Evolutionary conservation across 805 yeast genomes (phyloP).

Genomic region (Suhomyces xylopsoci): DNA sequence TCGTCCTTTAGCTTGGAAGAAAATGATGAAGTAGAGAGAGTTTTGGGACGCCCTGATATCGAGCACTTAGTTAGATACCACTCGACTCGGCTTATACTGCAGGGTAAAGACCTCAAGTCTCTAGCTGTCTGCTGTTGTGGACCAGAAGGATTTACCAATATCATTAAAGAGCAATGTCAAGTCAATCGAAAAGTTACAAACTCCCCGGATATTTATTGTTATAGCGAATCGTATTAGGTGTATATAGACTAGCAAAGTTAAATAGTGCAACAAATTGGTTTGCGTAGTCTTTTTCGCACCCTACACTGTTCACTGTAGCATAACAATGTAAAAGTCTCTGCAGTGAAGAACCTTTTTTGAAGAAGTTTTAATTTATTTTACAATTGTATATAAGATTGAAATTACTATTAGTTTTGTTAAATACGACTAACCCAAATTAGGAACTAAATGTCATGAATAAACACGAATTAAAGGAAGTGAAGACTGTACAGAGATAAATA

Average conservation of each 20-base stretch:
- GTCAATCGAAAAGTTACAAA: slow-evolving; percentile 21
- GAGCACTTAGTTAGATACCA: not conserved
- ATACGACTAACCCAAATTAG: not conserved
- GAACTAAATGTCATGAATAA: not conserved
- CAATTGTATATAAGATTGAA: not conserved
- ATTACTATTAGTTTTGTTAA: not conserved
- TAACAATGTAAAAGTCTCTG: not conserved
- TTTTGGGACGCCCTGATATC: slow-evolving; percentile 1
- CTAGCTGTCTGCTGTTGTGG: slow-evolving; percentile 45
- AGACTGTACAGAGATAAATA: not conserved
- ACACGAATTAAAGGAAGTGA: not conserved
- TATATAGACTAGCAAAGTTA: not conserved
- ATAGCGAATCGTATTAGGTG: slow-evolving; percentile 31
- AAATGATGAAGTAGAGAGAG: not conserved
- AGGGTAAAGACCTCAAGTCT: slow-evolving; percentile 12
- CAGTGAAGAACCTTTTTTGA: not conserved
- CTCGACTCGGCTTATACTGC: not conserved
- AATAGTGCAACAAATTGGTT: too few relatives aligned
- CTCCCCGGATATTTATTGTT: slow-evolving; percentile 42
- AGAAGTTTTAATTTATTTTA: too few relatives aligned
- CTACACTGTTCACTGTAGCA: not conserved
- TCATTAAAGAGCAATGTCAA: slow-evolving; percentile 28
- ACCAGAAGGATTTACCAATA: slow-evolving; percentile 28
- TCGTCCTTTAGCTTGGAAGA: not conserved
- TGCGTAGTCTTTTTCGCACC: too few relatives aligned